phyloP scores from a whole-genome alignment of 768 basidiomycete species.

The Clitopilus passeckerianus region DNA sequence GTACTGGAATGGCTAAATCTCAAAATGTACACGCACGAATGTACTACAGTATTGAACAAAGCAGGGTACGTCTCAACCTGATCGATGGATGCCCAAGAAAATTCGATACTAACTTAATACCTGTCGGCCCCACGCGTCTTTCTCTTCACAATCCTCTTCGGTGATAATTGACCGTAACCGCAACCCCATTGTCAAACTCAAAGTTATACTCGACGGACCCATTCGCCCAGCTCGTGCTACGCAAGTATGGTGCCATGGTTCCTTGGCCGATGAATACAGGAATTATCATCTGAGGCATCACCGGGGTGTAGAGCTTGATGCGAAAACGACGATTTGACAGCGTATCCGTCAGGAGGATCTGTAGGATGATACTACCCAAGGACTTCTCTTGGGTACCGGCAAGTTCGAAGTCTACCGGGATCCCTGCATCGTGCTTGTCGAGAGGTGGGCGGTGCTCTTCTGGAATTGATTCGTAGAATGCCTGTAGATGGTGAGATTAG shows the following conservation, averaged over 20 bases:
- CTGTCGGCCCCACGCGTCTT: too few species aligned
- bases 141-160: too few species aligned
- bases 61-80: too few species aligned
- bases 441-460: not conserved
- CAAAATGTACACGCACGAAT: too few species aligned
- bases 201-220: too few species aligned
- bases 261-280: not conserved
- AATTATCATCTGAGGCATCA: not conserved
- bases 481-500: not conserved
- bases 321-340: not conserved
- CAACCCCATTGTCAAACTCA: too few species aligned
- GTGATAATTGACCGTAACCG: too few species aligned
- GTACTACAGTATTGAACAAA: too few species aligned
- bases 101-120: too few species aligned
- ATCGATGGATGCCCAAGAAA: too few species aligned
- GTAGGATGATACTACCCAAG: conserved; percentile 2
- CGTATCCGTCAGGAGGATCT: not conserved
- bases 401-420: not conserved
- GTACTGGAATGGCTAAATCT: too few species aligned
- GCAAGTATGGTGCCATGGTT: not conserved
- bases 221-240: too few species aligned
- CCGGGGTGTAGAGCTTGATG: conserved; percentile 2
- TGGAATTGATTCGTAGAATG: conserved; percentile 3
- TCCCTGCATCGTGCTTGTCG: not conserved
- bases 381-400: not conserved